A percentile compares a stretch with the other conserved stretches of the same genome.
phyloP scores from a whole-genome alignment of 345 rosid genomes.

The Streptanthus diversifolius region DNA sequence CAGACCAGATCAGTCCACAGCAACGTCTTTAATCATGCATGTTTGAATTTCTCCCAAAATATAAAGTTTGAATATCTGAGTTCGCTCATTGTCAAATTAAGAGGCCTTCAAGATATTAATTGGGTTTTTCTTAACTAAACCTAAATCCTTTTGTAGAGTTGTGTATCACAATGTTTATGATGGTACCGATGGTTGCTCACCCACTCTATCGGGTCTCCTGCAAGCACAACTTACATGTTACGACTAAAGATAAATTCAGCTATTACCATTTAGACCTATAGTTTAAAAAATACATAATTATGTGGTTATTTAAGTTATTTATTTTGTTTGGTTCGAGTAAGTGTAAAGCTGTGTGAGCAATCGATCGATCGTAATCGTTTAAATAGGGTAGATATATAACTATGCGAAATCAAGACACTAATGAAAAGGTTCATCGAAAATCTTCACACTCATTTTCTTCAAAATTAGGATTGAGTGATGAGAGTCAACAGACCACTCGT shows the following conservation, averaged over 20 bases:
- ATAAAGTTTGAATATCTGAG: background rate
- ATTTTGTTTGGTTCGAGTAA: no score
- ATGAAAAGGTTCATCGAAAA: no score
- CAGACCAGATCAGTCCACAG: background rate
- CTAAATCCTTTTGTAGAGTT: conserved; percentile 79
- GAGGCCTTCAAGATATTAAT: background rate
- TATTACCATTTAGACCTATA: no score
- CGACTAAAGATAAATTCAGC: background rate
- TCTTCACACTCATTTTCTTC: no score
- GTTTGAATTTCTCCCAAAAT: background rate
- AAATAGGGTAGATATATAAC: no score
- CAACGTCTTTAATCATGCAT: background rate
- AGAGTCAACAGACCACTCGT: no score
- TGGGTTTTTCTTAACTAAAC: conserved; percentile 43
- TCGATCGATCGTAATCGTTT: no score
- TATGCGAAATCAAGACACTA: no score
- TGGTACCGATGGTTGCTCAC: conserved; percentile 83
- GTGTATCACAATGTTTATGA: conserved; percentile 67
- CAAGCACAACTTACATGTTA: background rate
- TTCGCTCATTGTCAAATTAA: background rate
- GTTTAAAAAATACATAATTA: no score
- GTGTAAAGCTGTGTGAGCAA: no score
- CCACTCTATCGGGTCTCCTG: conserved; percentile 68
- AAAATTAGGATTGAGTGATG: no score
- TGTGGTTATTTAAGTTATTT: no score